phyloP scores from a whole-genome alignment of 169 alveolate species.

The Eimeria tenella region DNA sequence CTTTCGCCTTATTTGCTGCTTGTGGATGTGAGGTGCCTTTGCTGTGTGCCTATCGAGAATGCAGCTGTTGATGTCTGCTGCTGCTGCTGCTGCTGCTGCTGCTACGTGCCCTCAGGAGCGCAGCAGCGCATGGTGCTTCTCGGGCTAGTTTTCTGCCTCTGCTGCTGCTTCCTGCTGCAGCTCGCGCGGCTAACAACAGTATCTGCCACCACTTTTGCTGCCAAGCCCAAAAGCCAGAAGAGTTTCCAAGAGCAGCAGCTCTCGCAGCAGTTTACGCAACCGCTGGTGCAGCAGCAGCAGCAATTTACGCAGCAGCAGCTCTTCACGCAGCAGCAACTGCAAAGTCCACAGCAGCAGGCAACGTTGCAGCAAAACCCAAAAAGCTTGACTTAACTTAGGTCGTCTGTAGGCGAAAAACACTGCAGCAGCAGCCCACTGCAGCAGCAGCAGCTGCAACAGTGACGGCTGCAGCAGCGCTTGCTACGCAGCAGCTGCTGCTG shows the following conservation, averaged over 20 bases:
- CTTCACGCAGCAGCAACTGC: slow-evolving; percentile 6
- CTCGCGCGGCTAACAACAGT: slow-evolving; percentile 29
- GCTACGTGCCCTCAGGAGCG: background rate
- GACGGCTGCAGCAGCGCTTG: background rate
- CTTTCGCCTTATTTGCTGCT: too few species aligned
- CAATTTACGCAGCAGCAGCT: slow-evolving; percentile 17
- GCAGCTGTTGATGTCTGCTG: background rate
- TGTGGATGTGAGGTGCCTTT: too few species aligned
- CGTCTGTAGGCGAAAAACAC: too few species aligned
- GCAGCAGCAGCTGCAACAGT: background rate
- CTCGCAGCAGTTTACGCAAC: background rate
- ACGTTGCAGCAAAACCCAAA: background rate
- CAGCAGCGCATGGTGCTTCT: slow-evolving; percentile 55
- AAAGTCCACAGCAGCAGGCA: background rate
- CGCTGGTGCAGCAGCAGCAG: slow-evolving; percentile 15
- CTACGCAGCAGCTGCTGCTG: slow-evolving; percentile 16
- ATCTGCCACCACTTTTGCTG: background rate
- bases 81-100: slow-evolving; percentile 17
- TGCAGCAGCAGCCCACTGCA: slow-evolving; percentile 36
- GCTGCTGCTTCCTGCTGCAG: slow-evolving; percentile 53
- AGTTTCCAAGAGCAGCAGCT: slow-evolving; percentile 21
- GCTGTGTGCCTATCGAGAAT: too few species aligned
- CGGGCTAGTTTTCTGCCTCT: slow-evolving; percentile 25
- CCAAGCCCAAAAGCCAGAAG: background rate
- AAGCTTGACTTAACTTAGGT: background rate